phyloP scores from a whole-genome alignment of 345 rosid genomes.

The Populus alba region DNA sequence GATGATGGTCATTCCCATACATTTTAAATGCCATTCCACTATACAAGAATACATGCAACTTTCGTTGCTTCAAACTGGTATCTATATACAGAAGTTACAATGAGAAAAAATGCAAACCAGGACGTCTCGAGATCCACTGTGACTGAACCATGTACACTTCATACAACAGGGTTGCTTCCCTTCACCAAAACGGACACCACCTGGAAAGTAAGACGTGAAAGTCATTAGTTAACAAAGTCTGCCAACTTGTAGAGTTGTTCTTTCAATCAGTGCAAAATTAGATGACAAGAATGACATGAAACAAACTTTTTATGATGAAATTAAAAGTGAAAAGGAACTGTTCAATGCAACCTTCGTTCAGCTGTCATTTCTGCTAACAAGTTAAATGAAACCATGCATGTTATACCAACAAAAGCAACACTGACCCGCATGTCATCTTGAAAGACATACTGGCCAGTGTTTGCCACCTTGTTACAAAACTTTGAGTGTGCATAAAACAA shows the following conservation, averaged over 20 bases:
- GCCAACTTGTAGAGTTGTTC: background rate
- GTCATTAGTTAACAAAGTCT: background rate
- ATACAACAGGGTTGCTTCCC: background rate
- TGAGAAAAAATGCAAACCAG: background rate
- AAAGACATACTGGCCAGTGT: background rate
- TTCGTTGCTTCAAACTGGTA: background rate
- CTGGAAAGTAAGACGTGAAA: constrained; percentile 26
- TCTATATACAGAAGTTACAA: constrained; percentile 14
- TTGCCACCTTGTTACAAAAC: background rate
- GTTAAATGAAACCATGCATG: background rate
- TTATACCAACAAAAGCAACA: background rate
- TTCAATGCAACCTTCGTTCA: background rate
- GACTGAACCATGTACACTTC: constrained; percentile 15
- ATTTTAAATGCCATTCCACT: background rate
- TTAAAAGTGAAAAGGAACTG: background rate
- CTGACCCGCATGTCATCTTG: too few relatives aligned
- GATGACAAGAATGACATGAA: background rate
- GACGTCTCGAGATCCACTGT: background rate
- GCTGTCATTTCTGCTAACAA: background rate
- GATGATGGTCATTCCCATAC: background rate
- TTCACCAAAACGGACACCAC: constrained; percentile 98
- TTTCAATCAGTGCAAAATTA: background rate
- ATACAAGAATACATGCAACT: background rate
- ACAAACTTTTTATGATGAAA: background rate
- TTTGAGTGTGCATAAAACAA: background rate